Evolutionary conservation across 2,329 filamentous ascomycete species (phyloP).

Genomic region (Sporothrix phasma): DNA sequence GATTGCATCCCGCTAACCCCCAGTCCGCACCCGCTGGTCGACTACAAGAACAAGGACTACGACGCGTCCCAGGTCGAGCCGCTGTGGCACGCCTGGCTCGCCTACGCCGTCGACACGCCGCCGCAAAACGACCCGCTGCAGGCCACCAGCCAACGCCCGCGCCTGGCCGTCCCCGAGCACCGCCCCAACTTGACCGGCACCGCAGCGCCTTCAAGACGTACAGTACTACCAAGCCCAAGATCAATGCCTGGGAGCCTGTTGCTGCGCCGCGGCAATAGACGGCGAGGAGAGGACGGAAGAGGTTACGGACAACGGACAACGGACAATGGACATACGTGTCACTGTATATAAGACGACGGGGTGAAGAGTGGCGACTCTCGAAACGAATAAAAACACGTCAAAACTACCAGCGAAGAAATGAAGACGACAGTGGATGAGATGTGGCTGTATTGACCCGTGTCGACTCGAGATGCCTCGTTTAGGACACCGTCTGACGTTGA

Average conservation of each 20-base stretch:
- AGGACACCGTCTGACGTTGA: too few relatives aligned
- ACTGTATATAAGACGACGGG: background rate
- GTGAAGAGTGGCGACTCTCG: background rate
- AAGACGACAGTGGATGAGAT: too few relatives aligned
- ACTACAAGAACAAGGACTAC: conserved; percentile 82
- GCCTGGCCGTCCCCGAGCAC: conserved; percentile 64
- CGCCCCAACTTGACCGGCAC: conserved; percentile 65
- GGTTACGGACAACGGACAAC: background rate
- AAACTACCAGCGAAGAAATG: background rate
- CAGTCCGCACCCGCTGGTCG: conserved; percentile 93
- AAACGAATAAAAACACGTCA: background rate
- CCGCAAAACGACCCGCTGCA: conserved; percentile 66
- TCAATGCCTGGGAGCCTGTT: conserved; percentile 28
- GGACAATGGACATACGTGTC: background rate
- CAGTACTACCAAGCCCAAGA: conserved; percentile 55
- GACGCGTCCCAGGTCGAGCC: conserved; percentile 86
- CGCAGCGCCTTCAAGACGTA: conserved; percentile 84
- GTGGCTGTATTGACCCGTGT: too few relatives aligned
- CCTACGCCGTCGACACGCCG: conserved; percentile 81
- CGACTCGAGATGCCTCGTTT: too few relatives aligned
- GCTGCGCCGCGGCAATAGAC: conserved; percentile 23
- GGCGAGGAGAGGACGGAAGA: background rate
- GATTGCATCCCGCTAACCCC: too few relatives aligned
- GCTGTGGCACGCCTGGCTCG: conserved; percentile 97
- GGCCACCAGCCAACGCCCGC: conserved; percentile 41